Evolutionary conservation across 805 yeast genomes (phyloP), one percentile per base, ranked within the genome.

Genomic region (Schwanniomyces sp.): DNA sequence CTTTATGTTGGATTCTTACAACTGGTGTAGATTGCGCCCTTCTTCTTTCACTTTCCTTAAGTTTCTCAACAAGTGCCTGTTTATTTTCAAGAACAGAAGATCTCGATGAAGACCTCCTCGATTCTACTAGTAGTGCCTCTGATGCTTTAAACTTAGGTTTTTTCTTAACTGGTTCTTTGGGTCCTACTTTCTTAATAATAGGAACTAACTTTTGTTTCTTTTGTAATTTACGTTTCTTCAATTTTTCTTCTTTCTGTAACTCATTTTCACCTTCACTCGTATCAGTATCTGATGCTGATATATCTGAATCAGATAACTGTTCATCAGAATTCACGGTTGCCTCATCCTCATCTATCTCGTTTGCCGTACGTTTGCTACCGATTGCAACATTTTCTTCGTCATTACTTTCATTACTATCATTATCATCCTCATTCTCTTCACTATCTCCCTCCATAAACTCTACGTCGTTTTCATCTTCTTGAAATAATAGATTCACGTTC

Each of bases 71-170:
- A 16, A 88, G 81, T n/a, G 84, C 88, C 52, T 88, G 72, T 57
- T 88, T 89, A 61, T 82, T 89, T 55, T 84, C 83, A 5, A 88
- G 78, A 0, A 95, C 94, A 0, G 96, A 78, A 8, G 81, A 70
- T 62, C 99, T 80, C 14, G 89, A 80, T 0, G 96, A 88, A 0
- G 86, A 80, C 57, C 96, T 74, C 62, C 96, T 74, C 5, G 72
- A 72, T 1, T 72, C 64, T 12, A 74, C 66, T 17, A 86, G 60
- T 25, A 88, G 61, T 12, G 82, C 70, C 10, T 78, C 84, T 0
- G 86, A 61, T 5, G 72, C 58, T 4, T 79, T 53, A 43, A 48
- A 40, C 24, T 54, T 43, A 17, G 45, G 46, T 25, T 45, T 54
- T 47, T 56, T 59, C 51, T 70, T 72, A 3, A 76, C 52, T 59